Conservation (phyloP, 306 rosid genomes). For the Acacia melanoxylon region DNA sequence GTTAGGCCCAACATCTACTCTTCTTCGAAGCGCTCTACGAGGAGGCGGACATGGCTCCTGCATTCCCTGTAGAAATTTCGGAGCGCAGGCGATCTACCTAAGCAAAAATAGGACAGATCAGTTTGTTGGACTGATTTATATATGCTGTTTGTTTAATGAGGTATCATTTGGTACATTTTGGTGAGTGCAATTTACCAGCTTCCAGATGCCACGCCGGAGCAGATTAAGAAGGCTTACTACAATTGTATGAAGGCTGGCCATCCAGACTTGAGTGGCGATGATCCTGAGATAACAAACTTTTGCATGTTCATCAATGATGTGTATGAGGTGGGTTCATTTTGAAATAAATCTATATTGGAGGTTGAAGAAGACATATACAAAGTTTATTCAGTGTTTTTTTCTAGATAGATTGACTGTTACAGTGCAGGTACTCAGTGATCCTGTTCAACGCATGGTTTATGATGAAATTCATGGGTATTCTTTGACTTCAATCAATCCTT, state of each 20-base stretch:
- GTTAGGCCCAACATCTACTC: too few relatives aligned
- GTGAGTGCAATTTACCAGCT: slow-evolving; percentile 48
- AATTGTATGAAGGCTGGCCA: slow-evolving; percentile 97
- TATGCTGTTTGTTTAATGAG: neutral
- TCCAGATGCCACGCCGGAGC: slow-evolving; percentile 85
- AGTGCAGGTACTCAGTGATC: slow-evolving; percentile 95
- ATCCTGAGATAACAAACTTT: slow-evolving; percentile 79
- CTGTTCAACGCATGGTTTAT: slow-evolving; percentile 89
- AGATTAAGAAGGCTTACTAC: slow-evolving; percentile 87
- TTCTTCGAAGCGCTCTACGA: too few relatives aligned
- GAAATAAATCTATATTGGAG: slow-evolving; percentile 15
- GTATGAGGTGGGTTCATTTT: slow-evolving; percentile 61
- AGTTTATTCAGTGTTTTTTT: slow-evolving; percentile 7
- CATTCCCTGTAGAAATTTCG: too few relatives aligned
- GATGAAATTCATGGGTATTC: slow-evolving; percentile 96
- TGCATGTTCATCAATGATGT: slow-evolving; percentile 92
- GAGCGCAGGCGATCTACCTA: too few relatives aligned
- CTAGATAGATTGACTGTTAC: slow-evolving; percentile 37
- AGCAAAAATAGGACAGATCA: neutral
- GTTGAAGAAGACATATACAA: slow-evolving; percentile 14
- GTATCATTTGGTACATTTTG: slow-evolving; percentile 24
- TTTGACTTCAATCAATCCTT: slow-evolving; percentile 83
- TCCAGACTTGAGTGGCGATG: slow-evolving; percentile 90
- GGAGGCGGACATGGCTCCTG: too few relatives aligned
- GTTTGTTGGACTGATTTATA: neutral